Conservation (phyloP, 1,139 yeast genomes). For the Arxiozyma bovina region DNA sequence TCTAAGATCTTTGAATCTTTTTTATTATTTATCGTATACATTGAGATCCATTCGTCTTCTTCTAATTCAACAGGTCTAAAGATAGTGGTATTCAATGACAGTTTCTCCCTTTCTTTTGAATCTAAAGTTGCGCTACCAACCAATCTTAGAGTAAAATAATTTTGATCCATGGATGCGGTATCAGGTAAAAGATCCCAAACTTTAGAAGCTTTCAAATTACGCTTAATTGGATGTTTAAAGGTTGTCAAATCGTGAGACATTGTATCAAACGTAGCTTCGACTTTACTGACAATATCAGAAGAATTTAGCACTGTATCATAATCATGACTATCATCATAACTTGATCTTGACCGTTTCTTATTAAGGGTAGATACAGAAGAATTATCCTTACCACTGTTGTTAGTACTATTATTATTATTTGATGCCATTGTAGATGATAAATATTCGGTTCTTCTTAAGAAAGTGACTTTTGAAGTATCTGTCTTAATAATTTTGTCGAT, state of each 20-base stretch:
- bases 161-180: constrained; percentile 76
- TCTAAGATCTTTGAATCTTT: constrained; percentile 39
- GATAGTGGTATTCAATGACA: constrained; percentile 52
- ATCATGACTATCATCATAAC: constrained; percentile 17
- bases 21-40: constrained; percentile 47
- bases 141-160: constrained; percentile 62
- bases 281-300: constrained; percentile 31
- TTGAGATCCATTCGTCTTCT: constrained; percentile 75
- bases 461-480: constrained; percentile 54
- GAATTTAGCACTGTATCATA: constrained; percentile 21
- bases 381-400: background rate
- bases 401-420: constrained; percentile 8
- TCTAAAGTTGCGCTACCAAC: constrained; percentile 68
- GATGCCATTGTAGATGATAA: constrained; percentile 34
- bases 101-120: constrained; percentile 36
- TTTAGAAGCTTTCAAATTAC: constrained; percentile 60
- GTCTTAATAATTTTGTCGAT: constrained; percentile 45
- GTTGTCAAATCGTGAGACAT: constrained; percentile 35
- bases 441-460: constrained; percentile 90
- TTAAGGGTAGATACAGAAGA: background rate
- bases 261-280: constrained; percentile 71
- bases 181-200: constrained; percentile 85
- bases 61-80: constrained; percentile 69
- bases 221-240: constrained; percentile 72
- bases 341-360: constrained; percentile 20